Conservation (phyloP, 2,329 filamentous ascomycete genomes). For the Leptographium galeiforme region DNA sequence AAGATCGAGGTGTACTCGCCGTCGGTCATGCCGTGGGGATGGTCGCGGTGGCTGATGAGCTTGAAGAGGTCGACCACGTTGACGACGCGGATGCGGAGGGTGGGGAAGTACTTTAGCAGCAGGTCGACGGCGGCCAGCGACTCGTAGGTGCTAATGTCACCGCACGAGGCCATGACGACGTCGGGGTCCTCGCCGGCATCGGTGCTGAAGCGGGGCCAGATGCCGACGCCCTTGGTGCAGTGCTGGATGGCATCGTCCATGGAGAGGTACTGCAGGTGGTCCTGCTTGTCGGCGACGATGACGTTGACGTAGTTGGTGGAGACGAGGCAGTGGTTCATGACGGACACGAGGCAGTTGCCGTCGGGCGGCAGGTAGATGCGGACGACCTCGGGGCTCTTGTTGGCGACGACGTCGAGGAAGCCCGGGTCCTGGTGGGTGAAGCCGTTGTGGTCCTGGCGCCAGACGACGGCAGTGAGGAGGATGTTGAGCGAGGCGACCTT, state of each 20-base stretch:
- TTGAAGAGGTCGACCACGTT: slow-evolving; percentile 75
- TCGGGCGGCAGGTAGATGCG: slow-evolving; percentile 72
- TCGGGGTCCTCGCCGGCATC: slow-evolving; percentile 57
- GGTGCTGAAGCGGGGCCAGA: slow-evolving; percentile 66
- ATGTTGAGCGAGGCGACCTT: slow-evolving; percentile 68
- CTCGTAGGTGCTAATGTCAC: slow-evolving; percentile 63
- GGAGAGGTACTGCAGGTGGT: slow-evolving; percentile 61
- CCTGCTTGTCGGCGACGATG: slow-evolving; percentile 67
- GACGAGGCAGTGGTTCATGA: slow-evolving; percentile 62
- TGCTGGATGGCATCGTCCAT: slow-evolving; percentile 62
- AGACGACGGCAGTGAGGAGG: slow-evolving; percentile 63
- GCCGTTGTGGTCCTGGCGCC: slow-evolving; percentile 74
- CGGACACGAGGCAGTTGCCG: slow-evolving; percentile 63
- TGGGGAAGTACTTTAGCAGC: slow-evolving; percentile 55
- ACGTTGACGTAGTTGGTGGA: slow-evolving; percentile 72
- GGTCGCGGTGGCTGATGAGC: slow-evolving; percentile 54
- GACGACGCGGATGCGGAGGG: slow-evolving; percentile 64
- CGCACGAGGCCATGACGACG: slow-evolving; percentile 62
- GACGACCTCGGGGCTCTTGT: slow-evolving; percentile 68
- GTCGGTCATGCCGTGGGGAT: slow-evolving; percentile 60
- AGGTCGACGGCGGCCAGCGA: slow-evolving; percentile 62
- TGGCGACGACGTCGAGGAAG: slow-evolving; percentile 66
- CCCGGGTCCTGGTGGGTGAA: slow-evolving; percentile 66
- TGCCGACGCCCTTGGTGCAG: slow-evolving; percentile 66
- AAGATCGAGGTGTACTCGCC: slow-evolving; percentile 56